phyloP scores from a whole-genome alignment of 345 rosid species.

The Mangifera indica region DNA sequence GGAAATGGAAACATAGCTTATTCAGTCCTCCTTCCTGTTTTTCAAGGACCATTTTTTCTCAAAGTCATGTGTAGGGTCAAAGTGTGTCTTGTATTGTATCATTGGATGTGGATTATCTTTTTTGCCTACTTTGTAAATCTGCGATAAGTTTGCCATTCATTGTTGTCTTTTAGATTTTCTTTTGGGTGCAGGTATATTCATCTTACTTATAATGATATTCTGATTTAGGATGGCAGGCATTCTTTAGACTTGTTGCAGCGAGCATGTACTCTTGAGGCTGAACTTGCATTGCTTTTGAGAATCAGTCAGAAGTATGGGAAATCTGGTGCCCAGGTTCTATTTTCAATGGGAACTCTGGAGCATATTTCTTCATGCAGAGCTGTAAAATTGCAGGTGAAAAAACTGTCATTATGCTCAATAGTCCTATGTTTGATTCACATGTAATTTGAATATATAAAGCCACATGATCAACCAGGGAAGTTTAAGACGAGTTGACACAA shows the following conservation, averaged over 20 bases:
- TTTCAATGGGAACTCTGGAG: slow-evolving; percentile 91
- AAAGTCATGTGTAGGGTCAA: background rate
- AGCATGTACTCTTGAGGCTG: slow-evolving; percentile 83
- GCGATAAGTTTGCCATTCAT: background rate
- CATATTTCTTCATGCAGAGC: slow-evolving; percentile 77
- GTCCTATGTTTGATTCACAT: slow-evolving; percentile 14
- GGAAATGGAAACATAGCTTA: background rate
- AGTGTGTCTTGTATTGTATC: background rate
- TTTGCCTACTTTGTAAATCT: background rate
- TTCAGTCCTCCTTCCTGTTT: background rate
- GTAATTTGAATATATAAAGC: slow-evolving; percentile 21
- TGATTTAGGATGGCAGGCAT: slow-evolving; percentile 61
- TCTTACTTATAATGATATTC: slow-evolving; percentile 5
- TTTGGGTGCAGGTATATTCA: background rate
- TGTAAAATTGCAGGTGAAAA: slow-evolving; percentile 59
- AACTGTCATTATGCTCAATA: background rate
- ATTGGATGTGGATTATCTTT: background rate
- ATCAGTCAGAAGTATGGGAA: slow-evolving; percentile 90
- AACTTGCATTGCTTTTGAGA: slow-evolving; percentile 74
- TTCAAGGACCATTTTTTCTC: background rate
- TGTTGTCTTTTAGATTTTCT: background rate
- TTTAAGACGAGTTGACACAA: slow-evolving; percentile 56
- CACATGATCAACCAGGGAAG: slow-evolving; percentile 57
- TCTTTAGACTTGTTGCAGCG: slow-evolving; percentile 77
- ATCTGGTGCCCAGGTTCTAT: slow-evolving; percentile 86